Conservation (phyloP, 768 basidiomycete species). For the Tylopilus sp. region DNA sequence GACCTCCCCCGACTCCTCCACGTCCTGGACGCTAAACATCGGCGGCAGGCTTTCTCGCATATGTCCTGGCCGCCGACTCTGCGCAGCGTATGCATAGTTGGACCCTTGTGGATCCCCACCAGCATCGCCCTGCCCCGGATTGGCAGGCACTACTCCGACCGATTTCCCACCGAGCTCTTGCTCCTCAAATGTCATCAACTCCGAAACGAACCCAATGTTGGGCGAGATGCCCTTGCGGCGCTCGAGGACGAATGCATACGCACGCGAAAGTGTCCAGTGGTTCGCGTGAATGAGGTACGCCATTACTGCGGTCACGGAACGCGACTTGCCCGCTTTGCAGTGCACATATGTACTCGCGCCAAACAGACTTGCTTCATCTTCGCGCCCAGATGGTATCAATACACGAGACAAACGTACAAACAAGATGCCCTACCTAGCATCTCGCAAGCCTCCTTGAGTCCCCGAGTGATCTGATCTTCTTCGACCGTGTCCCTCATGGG, state of each 20-base stretch:
- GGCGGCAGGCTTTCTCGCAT: conserved; percentile 63
- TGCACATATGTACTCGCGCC: conserved; percentile 92
- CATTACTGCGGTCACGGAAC: conserved; percentile 95
- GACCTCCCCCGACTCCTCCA: conserved; percentile 32
- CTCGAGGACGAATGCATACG: conserved; percentile 90
- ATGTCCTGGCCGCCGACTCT: conserved; percentile 57
- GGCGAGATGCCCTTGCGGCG: conserved; percentile 93
- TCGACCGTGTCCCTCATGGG: conserved; percentile 96
- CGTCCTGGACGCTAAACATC: conserved; percentile 26
- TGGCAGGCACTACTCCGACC: conserved; percentile 21
- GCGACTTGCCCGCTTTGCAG: conserved; percentile 93
- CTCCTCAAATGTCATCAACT: conserved; percentile 96
- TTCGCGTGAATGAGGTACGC: conserved; percentile 97
- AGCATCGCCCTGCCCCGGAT: conserved; percentile 15
- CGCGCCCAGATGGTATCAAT: neutral
- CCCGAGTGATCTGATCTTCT: conserved; percentile 81
- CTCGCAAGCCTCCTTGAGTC: conserved; percentile 81
- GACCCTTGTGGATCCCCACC: conserved; percentile 25
- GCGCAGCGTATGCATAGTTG: conserved; percentile 43
- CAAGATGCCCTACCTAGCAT: conserved; percentile 67
- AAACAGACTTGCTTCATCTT: conserved; percentile 90
- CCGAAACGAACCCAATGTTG: conserved; percentile 96
- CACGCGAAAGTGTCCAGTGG: conserved; percentile 91
- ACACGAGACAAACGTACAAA: conserved; percentile 1
- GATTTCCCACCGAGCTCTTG: conserved; percentile 69